phyloP scores from a whole-genome alignment of 2,329 filamentous ascomycete genomes.

The Emergomyces orientalis region DNA sequence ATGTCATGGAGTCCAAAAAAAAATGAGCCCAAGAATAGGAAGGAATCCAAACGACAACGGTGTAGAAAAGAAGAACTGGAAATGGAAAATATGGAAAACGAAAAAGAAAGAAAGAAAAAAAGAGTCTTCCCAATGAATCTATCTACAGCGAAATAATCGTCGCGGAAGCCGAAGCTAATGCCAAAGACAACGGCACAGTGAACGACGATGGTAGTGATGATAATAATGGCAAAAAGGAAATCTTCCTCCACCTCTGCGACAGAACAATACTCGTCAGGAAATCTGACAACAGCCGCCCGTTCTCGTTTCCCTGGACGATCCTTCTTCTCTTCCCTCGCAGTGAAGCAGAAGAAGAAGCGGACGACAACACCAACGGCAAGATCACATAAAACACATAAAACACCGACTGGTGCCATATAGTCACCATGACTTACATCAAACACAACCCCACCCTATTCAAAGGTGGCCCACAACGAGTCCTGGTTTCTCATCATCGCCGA shows the following conservation, averaged over 20 bases:
- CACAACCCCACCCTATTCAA: neutral
- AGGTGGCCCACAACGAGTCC: neutral
- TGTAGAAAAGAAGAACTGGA: neutral
- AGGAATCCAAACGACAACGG: neutral
- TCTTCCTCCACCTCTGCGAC: neutral
- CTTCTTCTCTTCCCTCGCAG: neutral
- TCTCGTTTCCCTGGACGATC: no score
- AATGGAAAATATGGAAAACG: neutral
- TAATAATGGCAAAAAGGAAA: neutral
- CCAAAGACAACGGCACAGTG: neutral
- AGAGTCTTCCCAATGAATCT: neutral
- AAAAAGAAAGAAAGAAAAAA: no score
- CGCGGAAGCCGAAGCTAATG: neutral
- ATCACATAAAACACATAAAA: neutral
- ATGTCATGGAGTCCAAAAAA: neutral
- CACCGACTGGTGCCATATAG: neutral
- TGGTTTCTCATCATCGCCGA: slow-evolving; percentile 26
- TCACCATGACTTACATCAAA: neutral
- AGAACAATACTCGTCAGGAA: neutral
- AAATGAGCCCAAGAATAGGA: neutral
- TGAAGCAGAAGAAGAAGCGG: neutral
- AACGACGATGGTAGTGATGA: neutral
- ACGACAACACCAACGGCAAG: neutral
- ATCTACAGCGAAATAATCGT: neutral
- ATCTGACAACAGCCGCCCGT: neutral